Evolutionary conservation across 805 yeast species (phyloP), one percentile per base, ranked within the genome.

Genomic region (Myxozyma geophila): DNA sequence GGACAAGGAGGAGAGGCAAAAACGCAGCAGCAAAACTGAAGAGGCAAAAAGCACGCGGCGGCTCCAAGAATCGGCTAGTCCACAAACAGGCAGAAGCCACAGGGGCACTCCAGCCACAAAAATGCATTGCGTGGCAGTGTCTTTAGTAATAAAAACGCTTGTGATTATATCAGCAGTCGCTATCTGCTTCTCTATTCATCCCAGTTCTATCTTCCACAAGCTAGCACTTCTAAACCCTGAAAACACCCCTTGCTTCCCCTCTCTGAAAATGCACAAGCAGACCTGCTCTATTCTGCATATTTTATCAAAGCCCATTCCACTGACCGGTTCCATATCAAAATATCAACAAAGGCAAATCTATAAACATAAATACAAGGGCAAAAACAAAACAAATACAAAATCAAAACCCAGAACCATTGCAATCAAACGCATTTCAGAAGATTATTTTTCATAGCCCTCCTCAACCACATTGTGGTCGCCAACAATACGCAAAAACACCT

Each of bases 401-500:
- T 49, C 39, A 58, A 33, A 23, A 19, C 21, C 12, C 54, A 39
- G 12, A 39, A 17, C 23, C 17, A 12, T 7, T 10, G 21, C 43
- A 10, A 35, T 19, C 39, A 43, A 47, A 47, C 40, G 13, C 36
- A 10, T 33, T 19, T 35, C 23, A 5, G 10, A 21, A 21, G 9
- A 10, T 51, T 47, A 60, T 37, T 55, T 41, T 40, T 58, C 66
- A 44, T 66, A 66, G 36, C 73, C 74, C 56, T 73, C 74, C 60
- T 72, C 75, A 7, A 28, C 60, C 8, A 71, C 71, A 43, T 71
- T 57, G 58, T 73, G 74, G 23, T 62, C 61, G 5, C 75, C 72
- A 7, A 74, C 76, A 44, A 74, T 74, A 23, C 66, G 67, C 58
- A 74, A 65, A 49, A 74, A 74, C 47, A 75, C 77, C 62, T 74